A percentile compares a stretch with the other conserved stretches of the same genome.
Evolutionary conservation across 768 basidiomycete genomes (phyloP).

Genomic region (Psilocybe azurescens): DNA sequence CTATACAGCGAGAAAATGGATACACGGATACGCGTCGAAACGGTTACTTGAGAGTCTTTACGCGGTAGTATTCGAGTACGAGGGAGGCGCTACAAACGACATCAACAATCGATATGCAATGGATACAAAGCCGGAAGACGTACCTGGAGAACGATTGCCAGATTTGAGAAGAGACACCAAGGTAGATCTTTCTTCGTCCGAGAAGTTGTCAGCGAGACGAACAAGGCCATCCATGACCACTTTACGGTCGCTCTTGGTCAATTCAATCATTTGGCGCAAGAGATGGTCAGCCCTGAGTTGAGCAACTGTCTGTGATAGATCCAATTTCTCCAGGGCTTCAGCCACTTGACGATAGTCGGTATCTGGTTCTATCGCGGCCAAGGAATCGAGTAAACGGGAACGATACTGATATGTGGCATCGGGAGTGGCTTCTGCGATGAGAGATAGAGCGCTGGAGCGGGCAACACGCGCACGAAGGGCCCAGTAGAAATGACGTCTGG

Average conservation of each 20-base stretch:
- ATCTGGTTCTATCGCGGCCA: conserved; percentile 58
- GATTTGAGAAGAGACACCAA: conserved; percentile 68
- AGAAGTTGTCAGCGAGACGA: conserved; percentile 74
- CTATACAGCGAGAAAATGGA: conserved; percentile 9
- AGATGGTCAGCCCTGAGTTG: conserved; percentile 77
- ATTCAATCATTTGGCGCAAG: conserved; percentile 64
- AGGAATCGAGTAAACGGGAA: conserved; percentile 61
- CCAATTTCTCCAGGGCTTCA: conserved; percentile 72
- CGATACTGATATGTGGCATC: conserved; percentile 72
- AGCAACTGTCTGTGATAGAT: conserved; percentile 63
- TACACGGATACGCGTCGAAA: conserved; percentile 11
- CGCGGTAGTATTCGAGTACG: conserved; percentile 35
- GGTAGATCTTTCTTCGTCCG: conserved; percentile 71
- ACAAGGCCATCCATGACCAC: conserved; percentile 76
- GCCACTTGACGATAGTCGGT: conserved; percentile 64
- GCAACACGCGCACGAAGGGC: conserved; percentile 84
- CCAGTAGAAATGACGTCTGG: conserved; percentile 94
- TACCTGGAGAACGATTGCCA: conserved; percentile 62
- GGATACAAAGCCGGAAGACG: conserved; percentile 25
- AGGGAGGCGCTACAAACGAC: conserved; percentile 38
- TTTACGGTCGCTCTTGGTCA: conserved; percentile 78
- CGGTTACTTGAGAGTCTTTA: conserved; percentile 11
- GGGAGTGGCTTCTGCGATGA: conserved; percentile 75
- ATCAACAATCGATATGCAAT: conserved; percentile 3
- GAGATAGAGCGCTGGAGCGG: conserved; percentile 64